Conservation (phyloP, 352 stramenopile genomes). For the Phytophthora parvispora region DNA sequence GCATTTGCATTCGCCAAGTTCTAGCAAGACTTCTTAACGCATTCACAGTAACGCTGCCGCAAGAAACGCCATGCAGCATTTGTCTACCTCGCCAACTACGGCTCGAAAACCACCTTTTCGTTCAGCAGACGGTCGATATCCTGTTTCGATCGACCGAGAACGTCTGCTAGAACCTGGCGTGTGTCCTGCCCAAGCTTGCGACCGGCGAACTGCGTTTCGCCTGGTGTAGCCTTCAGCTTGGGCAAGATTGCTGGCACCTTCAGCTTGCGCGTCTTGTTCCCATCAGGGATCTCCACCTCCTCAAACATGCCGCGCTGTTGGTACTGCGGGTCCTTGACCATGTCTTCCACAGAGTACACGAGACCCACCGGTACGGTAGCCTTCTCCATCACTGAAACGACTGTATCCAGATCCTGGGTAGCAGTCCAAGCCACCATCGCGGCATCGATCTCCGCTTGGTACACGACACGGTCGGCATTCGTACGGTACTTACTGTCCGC, state of each 20-base stretch:
- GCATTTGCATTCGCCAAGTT: too few relatives aligned
- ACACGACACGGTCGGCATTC: slow-evolving; percentile 72
- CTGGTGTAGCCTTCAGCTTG: slow-evolving; percentile 73
- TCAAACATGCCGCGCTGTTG: slow-evolving; percentile 85
- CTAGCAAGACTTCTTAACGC: too few relatives aligned
- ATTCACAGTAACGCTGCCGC: too few relatives aligned
- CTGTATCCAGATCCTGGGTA: slow-evolving; percentile 50
- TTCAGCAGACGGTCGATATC: slow-evolving; percentile 67
- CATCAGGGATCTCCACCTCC: slow-evolving; percentile 59
- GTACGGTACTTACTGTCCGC: slow-evolving; percentile 66
- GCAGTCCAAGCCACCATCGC: slow-evolving; percentile 66
- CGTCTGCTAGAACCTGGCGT: slow-evolving; percentile 60
- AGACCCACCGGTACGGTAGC: slow-evolving; percentile 68
- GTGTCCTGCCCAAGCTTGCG: slow-evolving; percentile 82
- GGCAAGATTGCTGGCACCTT: slow-evolving; percentile 84
- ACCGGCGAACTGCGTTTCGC: slow-evolving; percentile 69
- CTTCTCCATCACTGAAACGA: slow-evolving; percentile 71
- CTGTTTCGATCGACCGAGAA: slow-evolving; percentile 59
- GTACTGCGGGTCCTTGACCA: slow-evolving; percentile 79
- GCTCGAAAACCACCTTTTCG: slow-evolving; percentile 80
- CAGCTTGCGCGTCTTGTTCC: slow-evolving; percentile 41
- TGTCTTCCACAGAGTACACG: slow-evolving; percentile 88
- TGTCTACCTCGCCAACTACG: slow-evolving; percentile 21
- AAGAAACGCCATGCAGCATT: too few relatives aligned
- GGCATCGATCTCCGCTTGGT: slow-evolving; percentile 73